Percentiles rank a stretch among this genome's conserved stretches.
phyloP scores from a whole-genome alignment of 331 rosid species.

The Spiraea crenata region DNA sequence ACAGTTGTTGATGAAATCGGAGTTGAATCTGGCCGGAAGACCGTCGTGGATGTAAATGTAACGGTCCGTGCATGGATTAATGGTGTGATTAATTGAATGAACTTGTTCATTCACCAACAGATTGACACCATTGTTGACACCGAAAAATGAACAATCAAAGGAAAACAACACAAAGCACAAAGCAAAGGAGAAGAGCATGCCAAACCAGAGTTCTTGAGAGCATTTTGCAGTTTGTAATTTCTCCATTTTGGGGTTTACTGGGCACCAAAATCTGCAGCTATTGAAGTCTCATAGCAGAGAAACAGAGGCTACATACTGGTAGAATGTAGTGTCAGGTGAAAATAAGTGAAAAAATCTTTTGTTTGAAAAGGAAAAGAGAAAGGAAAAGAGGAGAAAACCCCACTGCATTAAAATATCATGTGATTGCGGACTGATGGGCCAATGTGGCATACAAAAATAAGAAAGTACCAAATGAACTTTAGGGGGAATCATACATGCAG shows the following conservation, averaged over 20 bases:
- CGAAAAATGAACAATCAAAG: conserved; percentile 46
- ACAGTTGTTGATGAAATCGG: conserved; percentile 45
- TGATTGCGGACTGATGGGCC: too few species aligned
- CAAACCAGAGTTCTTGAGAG: conserved; percentile 37
- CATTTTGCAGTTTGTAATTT: conserved; percentile 27
- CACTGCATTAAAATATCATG: background rate
- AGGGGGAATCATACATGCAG: background rate
- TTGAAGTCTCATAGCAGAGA: background rate
- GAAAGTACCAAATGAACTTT: background rate
- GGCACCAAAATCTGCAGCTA: background rate
- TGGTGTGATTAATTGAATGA: conserved; percentile 2
- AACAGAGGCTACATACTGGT: too few species aligned
- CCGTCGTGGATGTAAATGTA: conserved; percentile 51
- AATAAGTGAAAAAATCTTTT: background rate
- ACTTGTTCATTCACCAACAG: conserved; percentile 20
- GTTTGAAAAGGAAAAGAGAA: background rate
- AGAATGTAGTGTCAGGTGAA: too few species aligned
- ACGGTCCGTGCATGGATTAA: conserved; percentile 49
- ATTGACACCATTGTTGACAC: conserved; percentile 23
- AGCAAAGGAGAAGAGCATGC: conserved; percentile 38
- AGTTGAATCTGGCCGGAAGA: conserved; percentile 61
- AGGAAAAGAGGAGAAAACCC: background rate
- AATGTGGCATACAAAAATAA: background rate
- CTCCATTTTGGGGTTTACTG: conserved; percentile 36
- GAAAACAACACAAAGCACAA: conserved; percentile 29